phyloP scores from a whole-genome alignment of 2,329 filamentous ascomycete genomes.

The Sarocladium brachiariae region DNA sequence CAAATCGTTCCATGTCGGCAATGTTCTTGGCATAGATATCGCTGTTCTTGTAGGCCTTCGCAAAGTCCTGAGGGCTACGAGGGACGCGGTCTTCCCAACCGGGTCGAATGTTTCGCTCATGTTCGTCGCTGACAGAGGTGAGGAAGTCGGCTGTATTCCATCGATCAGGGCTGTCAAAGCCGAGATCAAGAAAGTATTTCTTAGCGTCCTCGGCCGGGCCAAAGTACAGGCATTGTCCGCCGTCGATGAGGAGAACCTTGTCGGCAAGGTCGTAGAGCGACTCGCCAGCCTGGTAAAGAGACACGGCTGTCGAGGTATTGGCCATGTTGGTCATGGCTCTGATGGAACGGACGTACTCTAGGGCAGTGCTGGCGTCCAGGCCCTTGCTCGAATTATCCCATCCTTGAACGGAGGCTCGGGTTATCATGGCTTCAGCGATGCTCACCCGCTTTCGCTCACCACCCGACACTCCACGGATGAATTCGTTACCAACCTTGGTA shows the following conservation, averaged over 20 bases:
- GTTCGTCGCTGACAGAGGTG: slow-evolving; percentile 69
- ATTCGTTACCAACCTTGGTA: slow-evolving; percentile 64
- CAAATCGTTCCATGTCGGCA: slow-evolving; percentile 55
- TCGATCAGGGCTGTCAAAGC: slow-evolving; percentile 64
- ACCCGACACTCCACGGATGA: slow-evolving; percentile 55
- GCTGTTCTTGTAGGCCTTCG: slow-evolving; percentile 57
- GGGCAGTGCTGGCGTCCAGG: slow-evolving; percentile 64
- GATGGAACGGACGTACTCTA: slow-evolving; percentile 62
- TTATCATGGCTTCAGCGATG: slow-evolving; percentile 61
- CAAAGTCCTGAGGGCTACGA: slow-evolving; percentile 62
- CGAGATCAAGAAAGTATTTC: slow-evolving; percentile 62
- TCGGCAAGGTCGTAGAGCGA: slow-evolving; percentile 63
- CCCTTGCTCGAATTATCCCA: slow-evolving; percentile 72
- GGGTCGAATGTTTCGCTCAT: slow-evolving; percentile 59
- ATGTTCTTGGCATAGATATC: slow-evolving; percentile 53
- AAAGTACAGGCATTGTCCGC: slow-evolving; percentile 67
- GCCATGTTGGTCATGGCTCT: slow-evolving; percentile 64
- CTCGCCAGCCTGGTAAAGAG: slow-evolving; percentile 65
- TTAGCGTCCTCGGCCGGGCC: slow-evolving; percentile 57
- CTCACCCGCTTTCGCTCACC: slow-evolving; percentile 68
- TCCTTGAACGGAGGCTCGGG: slow-evolving; percentile 55
- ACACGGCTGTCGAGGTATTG: slow-evolving; percentile 62
- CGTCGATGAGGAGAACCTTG: slow-evolving; percentile 69
- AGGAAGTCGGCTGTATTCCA: slow-evolving; percentile 71
- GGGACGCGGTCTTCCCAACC: slow-evolving; percentile 62